phyloP scores from a whole-genome alignment of 2,329 filamentous ascomycete species.

The Verticillium dahliae region DNA sequence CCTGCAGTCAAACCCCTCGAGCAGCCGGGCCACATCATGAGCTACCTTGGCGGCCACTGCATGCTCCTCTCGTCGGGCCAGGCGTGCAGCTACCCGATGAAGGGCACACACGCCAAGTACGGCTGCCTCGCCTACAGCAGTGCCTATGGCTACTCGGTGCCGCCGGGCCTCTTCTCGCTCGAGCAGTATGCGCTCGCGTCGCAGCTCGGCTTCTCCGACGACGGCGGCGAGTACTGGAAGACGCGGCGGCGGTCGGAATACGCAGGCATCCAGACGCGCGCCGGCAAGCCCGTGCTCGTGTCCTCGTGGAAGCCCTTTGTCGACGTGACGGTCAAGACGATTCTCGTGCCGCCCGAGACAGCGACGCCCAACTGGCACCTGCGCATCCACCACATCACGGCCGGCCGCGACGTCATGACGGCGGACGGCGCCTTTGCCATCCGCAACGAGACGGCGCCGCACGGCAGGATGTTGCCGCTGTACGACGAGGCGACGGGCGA shows the following conservation, averaged over 20 bases:
- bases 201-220: conserved; percentile 69
- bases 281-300: conserved; percentile 52
- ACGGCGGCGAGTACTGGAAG: conserved; percentile 74
- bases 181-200: conserved; percentile 73
- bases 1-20: conserved; percentile 53
- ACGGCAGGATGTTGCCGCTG: conserved; percentile 42
- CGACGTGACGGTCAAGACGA: conserved; percentile 61
- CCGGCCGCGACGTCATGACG: conserved; percentile 57
- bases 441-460: conserved; percentile 39
- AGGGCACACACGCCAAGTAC: conserved; percentile 76
- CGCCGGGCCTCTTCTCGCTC: conserved; percentile 67
- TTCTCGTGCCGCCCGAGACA: conserved; percentile 54
- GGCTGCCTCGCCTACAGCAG: conserved; percentile 73
- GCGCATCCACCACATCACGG: conserved; percentile 54
- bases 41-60: conserved; percentile 65
- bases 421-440: conserved; percentile 73
- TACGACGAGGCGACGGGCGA: conserved; percentile 37
- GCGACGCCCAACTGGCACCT: conserved; percentile 63
- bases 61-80: conserved; percentile 73
- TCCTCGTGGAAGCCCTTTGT: conserved; percentile 66
- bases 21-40: conserved; percentile 68
- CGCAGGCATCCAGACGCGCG: conserved; percentile 52
- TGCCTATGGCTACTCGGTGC: conserved; percentile 70
- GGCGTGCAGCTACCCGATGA: conserved; percentile 76
- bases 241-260: conserved; percentile 63